phyloP scores from a whole-genome alignment of 75 land plant species.

The Larix kaempferi region DNA sequence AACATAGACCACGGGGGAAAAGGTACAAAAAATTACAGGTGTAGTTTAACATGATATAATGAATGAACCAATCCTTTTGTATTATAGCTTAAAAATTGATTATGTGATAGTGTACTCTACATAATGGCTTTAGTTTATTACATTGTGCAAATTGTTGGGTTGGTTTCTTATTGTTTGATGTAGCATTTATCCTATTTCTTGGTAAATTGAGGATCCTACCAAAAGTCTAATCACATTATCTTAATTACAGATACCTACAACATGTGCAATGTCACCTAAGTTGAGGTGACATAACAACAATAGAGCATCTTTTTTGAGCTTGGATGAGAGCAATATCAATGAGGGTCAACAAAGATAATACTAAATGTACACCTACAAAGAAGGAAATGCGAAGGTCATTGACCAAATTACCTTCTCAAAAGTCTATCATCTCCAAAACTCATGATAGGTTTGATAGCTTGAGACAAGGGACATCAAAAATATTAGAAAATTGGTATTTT shows the following conservation, averaged over 20 bases:
- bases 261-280: slow-evolving; percentile 57
- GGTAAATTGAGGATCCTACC: not conserved
- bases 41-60: not conserved
- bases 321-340: slow-evolving; percentile 12
- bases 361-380: not conserved
- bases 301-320: slow-evolving; percentile 5
- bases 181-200: not conserved
- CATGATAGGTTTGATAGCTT: slow-evolving; percentile 2
- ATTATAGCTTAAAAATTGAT: not conserved
- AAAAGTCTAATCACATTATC: not conserved
- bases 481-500: not conserved
- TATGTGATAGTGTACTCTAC: not conserved
- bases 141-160: not conserved
- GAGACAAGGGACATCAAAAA: slow-evolving; percentile 5
- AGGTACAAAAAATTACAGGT: not conserved
- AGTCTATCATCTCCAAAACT: slow-evolving; percentile 2
- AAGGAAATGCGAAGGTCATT: slow-evolving; percentile 8
- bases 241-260: slow-evolving; percentile 44
- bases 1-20: not conserved
- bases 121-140: not conserved
- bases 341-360: slow-evolving; percentile 2
- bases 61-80: not conserved
- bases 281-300: slow-evolving; percentile 26
- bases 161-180: not conserved
- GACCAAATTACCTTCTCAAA: slow-evolving; percentile 5